Conservation (phyloP, 495 filamentous ascomycete species). For the Bombardia bombarda region DNA sequence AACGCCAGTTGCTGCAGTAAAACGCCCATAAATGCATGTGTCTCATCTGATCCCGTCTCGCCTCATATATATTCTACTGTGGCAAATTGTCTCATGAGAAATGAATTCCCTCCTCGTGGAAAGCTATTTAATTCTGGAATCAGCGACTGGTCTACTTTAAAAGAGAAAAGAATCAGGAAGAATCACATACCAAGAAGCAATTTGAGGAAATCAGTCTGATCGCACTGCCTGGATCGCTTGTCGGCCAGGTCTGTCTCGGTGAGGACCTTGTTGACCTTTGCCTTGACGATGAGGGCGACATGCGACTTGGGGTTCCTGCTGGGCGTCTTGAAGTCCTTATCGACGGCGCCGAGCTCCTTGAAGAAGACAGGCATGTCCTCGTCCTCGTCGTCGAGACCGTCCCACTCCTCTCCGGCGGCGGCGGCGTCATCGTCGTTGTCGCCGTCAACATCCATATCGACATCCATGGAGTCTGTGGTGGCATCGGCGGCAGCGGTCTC, state of each 20-base stretch:
- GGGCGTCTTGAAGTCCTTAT: slow-evolving; percentile 36
- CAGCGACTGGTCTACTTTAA: not conserved
- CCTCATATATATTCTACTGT: not conserved
- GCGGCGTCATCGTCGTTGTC: slow-evolving; percentile 42
- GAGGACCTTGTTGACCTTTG: slow-evolving; percentile 76
- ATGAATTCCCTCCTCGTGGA: slow-evolving; percentile 89
- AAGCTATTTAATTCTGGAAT: too few relatives aligned
- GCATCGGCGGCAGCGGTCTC: slow-evolving; percentile 30
- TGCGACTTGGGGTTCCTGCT: slow-evolving; percentile 56
- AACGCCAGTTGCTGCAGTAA: slow-evolving; percentile 1
- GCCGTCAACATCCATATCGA: slow-evolving; percentile 49
- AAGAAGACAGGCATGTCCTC: slow-evolving; percentile 68
- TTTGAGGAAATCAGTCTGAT: slow-evolving; percentile 80
- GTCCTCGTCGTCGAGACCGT: slow-evolving; percentile 25
- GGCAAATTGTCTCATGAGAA: slow-evolving; percentile 54
- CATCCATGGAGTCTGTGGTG: slow-evolving; percentile 40
- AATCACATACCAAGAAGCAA: slow-evolving; percentile 31
- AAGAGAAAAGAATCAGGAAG: not conserved
- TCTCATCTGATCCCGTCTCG: too few relatives aligned
- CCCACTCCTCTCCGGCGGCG: slow-evolving; percentile 43
- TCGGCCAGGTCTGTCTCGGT: slow-evolving; percentile 69
- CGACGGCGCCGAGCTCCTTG: slow-evolving; percentile 51
- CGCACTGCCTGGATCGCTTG: slow-evolving; percentile 72
- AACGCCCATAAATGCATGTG: too few relatives aligned
- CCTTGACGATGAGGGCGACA: slow-evolving; percentile 66